Evolutionary conservation across 2,329 filamentous ascomycete species (phyloP).

Genomic region (Magnaporthiopsis incrustans): DNA sequence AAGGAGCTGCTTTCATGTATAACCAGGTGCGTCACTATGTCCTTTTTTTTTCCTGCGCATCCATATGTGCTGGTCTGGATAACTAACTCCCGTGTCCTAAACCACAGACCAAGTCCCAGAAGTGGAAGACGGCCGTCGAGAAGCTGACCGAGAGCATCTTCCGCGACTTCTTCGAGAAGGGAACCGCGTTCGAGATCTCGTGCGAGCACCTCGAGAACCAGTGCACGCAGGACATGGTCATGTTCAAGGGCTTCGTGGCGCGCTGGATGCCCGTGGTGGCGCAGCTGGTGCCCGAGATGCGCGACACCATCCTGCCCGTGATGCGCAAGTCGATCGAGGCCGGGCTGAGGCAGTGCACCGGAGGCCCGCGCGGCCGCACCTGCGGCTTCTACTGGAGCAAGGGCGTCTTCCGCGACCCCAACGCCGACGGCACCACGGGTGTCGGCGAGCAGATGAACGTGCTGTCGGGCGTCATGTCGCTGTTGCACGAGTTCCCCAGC

Average conservation of each 20-base stretch:
- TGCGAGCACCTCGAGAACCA: conserved; percentile 44
- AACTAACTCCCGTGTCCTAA: background rate
- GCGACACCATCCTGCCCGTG: conserved; percentile 45
- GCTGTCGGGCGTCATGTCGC: conserved; percentile 37
- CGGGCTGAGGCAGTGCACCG: conserved; percentile 54
- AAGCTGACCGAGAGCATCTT: conserved; percentile 44
- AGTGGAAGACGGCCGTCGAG: conserved; percentile 49
- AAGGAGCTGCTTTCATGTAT: conserved; percentile 17
- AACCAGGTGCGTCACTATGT: conserved; percentile 19
- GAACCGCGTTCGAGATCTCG: conserved; percentile 56
- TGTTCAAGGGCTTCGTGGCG: conserved; percentile 64
- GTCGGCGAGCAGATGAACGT: conserved; percentile 47
- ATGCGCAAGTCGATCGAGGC: conserved; percentile 50
- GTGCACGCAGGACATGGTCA: conserved; percentile 65
- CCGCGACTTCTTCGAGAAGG: conserved; percentile 45
- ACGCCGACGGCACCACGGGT: conserved; percentile 27
- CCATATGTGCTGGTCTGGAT: background rate
- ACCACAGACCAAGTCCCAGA: conserved; percentile 11
- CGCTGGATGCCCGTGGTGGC: conserved; percentile 56
- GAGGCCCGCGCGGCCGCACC: conserved; percentile 48
- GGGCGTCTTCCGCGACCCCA: conserved; percentile 26
- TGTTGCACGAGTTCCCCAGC: conserved; percentile 25
- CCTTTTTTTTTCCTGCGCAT: too few species aligned
- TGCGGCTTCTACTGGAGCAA: conserved; percentile 60
- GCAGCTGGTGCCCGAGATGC: conserved; percentile 52